Base-by-base conservation (phyloP, 2,329 filamentous ascomycete genomes). In the Neoscytalidium dimidiatum region DNA sequence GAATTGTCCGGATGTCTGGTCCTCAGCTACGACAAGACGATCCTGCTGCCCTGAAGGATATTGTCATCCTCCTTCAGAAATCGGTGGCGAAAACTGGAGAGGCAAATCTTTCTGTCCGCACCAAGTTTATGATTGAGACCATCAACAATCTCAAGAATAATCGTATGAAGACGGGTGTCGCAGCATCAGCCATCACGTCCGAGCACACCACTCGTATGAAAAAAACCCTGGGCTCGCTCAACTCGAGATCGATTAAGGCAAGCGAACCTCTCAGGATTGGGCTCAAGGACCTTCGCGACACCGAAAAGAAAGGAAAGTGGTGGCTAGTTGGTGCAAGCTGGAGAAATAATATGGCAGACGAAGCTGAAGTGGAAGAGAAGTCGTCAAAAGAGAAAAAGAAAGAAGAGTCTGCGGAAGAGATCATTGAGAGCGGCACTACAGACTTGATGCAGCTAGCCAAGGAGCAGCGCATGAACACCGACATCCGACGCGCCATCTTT, bases 251-350 rank as follows among this genome's bases (percentile, higher is more conserved):
- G 66, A 81, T 91, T 66, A 92, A 92, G 68, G 88, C 90, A 7
- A 90, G 87, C 3, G 92, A 96, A 66, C 92, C 95, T 3, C 84
- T 99, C 66, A 88, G 92, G 8, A 89, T 97, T 65, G 88, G 91
- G 11, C 83, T 97, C 3, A 83, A 85, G 41, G 95, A 99, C 72
- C 92, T 99, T 60, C 88, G 88, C 68, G 87, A 94, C 67, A 90
- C 90, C 0, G 91, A 94, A 44, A 94, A 91, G 74, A 91, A 90
- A 74, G 95, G 95, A 0, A 97, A 97, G 80, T 99, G 95, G 95
- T 99, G 95, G 95, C 86, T 98, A 21, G 92, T 98, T 4, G 95
- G 95, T 60, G 94, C 95, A n/a, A 97, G 93, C 77, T 97, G 94
- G 87, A 82, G 81, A 44, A 75, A 83, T 66, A 69, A 77, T 19